Base-by-base conservation (phyloP, 768 basidiomycete genomes). In the Kwoniella shandongensis region DNA sequence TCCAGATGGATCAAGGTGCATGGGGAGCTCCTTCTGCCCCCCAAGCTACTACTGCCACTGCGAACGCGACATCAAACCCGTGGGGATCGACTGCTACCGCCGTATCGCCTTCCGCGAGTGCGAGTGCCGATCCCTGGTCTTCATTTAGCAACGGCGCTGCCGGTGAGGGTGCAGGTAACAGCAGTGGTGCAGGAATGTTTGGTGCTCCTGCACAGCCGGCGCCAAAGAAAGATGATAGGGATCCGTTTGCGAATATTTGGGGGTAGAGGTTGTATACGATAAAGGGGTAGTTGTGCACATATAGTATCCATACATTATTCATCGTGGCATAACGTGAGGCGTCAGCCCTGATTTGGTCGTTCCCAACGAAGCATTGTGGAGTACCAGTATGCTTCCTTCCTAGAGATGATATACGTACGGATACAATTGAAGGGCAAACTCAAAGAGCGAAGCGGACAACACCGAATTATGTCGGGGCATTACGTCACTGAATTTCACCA, bases 171-270 rank as follows among this genome's bases (percentile, higher is more conserved):
- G 26, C 38, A 48, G 57, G 20, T 8, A 38, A 40, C 23, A 20
- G 25, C 1, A 51, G 41, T 51, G 54, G 32, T n/a, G n/a, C n/a
- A 32, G 32, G 53, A n/a, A 22, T 38, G 25, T 20, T 27, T 45
- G 41, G 22, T 2, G 13, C 41, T 32, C 32, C 6, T 6, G 32
- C 32, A 32, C 54, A 45, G 42, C 47, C 52, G 18, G 42, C 22
- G 4, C 49, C 35, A 26, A 56, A 61, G 35, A 61, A 67, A 46
- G 62, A 67, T 46, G 63, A 70, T 44, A 36, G 52, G 38, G 69
- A 71, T 62, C 66, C 69, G n/a, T 71, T 71, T 56, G 69, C 66
- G 10, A 68, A 71, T 56, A 61, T 71, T 30, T 68, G 64, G 69
- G 59, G 52, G 3, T 60, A 53, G 20, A 32, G 13, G 32, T 32